Conservation (phyloP, 345 rosid genomes). For the Euphorbia tirucalli region DNA sequence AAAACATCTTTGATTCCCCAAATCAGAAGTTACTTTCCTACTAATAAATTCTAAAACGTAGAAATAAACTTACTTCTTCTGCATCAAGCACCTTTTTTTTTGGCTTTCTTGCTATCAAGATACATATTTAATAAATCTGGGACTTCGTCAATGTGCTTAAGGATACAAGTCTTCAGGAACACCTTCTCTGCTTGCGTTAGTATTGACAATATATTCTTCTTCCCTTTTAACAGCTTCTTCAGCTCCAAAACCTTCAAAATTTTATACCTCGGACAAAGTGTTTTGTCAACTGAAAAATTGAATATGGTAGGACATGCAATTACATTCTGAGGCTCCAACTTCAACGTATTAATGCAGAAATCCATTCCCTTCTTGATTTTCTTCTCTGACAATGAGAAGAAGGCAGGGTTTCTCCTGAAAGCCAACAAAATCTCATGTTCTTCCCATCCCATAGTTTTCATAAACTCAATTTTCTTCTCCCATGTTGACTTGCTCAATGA, state of each 20-base stretch:
- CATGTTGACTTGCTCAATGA: conserved; percentile 11
- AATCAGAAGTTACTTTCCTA: not conserved
- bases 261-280: conserved; percentile 24
- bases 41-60: not conserved
- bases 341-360: conserved; percentile 23
- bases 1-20: not conserved
- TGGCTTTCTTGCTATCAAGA: not conserved
- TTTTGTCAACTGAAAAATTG: conserved; percentile 15
- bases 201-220: not conserved
- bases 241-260: conserved; percentile 21
- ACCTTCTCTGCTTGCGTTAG: conserved; percentile 5
- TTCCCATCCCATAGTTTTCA: conserved; percentile 32
- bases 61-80: not conserved
- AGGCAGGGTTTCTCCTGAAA: conserved; percentile 16
- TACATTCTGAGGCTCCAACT: conserved; percentile 5
- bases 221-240: conserved; percentile 21
- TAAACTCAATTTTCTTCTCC: conserved; percentile 22
- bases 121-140: conserved; percentile 27
- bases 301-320: conserved; percentile 17
- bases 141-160: not conserved
- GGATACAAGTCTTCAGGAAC: conserved; percentile 19
- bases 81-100: not conserved
- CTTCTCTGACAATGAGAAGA: conserved; percentile 19
- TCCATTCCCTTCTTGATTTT: conserved; percentile 24
- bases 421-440: conserved; percentile 22